Base-by-base conservation (phyloP, 192 early-diverging fungal genomes). In the Entomortierella parvispora region DNA sequence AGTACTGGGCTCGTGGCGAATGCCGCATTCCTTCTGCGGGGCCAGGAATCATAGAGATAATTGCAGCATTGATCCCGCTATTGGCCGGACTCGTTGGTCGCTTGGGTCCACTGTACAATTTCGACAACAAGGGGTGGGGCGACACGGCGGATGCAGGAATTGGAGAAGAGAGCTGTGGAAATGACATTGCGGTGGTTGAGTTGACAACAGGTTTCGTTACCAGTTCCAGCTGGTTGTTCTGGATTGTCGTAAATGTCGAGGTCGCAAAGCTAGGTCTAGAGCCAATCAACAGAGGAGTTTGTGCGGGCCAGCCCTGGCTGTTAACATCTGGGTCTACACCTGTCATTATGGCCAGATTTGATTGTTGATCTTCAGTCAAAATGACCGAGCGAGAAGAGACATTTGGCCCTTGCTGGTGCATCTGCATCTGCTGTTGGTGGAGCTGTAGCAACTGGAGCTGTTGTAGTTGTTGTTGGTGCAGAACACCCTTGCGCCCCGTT, bases 241-340 rank as follows among this genome's bases (percentile, higher is more conserved):
- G 23, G 20, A 77, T 40, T 1, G 65, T 67, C 18, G 65, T 77
- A 28, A 55, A 57, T 0, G 72, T 68, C 18, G 72, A 68, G 3
- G 51, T 63, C 4, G 72, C 65, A 20, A 68, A 77, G 43, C 47
- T 59, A 25, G 72, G 72, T 4, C 72, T 50, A 15, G 59, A 20
- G 0, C 64, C 71, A 5, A 49, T 22, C 9, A 62, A 42, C 20
- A 61, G 64, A 8, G 63, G 48, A 12, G 55, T 56, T 5, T 40
- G 37, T 12, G 37, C 37, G 28, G 53, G 45, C 51, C 43, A 55
- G 2, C 42, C 58, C 28, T 49, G 55, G 17, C 40, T 28, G 29
- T 64, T 46, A 17, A 60, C 61, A 12, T 31, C 28, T 33, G 54
- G 50, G 28, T 37, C 11, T 32, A 25, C n/a, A 26, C 48, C 57